Conservation (phyloP, 345 rosid genomes). For the Aquilaria sinensis region DNA sequence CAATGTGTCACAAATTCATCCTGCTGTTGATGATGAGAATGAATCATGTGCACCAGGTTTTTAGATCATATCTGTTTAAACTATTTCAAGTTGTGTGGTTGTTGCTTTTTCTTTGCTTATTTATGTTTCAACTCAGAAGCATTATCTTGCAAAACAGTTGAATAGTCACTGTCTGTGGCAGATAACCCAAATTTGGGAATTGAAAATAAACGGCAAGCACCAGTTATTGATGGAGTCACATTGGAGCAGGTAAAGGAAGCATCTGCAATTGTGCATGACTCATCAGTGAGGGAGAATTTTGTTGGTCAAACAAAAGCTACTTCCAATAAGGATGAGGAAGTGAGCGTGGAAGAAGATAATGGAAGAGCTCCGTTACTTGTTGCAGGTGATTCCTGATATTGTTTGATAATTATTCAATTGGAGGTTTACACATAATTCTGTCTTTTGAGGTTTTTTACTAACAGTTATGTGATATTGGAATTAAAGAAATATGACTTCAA, state of each 20-base stretch:
- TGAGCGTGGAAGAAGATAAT: conserved; percentile 21
- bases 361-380: conserved; percentile 20
- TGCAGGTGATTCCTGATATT: conserved; percentile 34
- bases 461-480: background rate
- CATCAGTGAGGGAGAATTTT: conserved; percentile 24
- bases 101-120: too few species aligned
- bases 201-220: conserved; percentile 18
- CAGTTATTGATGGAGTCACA: conserved; percentile 17
- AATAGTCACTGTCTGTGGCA: conserved; percentile 17
- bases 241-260: conserved; percentile 21
- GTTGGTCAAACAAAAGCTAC: conserved; percentile 19
- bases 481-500: background rate
- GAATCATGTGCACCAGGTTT: conserved; percentile 35
- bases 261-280: conserved; percentile 21
- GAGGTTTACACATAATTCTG: background rate
- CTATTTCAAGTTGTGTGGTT: too few species aligned
- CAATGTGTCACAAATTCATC: conserved; percentile 27
- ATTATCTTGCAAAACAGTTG: conserved; percentile 12
- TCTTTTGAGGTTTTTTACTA: background rate
- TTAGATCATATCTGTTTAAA: background rate
- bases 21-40: conserved; percentile 23
- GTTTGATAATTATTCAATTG: background rate
- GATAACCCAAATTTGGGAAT: conserved; percentile 27
- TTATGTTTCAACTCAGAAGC: background rate
- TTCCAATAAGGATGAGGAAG: conserved; percentile 22